Evolutionary conservation across 148 eudicot genomes (phyloP), one percentile per base, ranked within the genome.

Genomic region (Polygonum aviculare): DNA sequence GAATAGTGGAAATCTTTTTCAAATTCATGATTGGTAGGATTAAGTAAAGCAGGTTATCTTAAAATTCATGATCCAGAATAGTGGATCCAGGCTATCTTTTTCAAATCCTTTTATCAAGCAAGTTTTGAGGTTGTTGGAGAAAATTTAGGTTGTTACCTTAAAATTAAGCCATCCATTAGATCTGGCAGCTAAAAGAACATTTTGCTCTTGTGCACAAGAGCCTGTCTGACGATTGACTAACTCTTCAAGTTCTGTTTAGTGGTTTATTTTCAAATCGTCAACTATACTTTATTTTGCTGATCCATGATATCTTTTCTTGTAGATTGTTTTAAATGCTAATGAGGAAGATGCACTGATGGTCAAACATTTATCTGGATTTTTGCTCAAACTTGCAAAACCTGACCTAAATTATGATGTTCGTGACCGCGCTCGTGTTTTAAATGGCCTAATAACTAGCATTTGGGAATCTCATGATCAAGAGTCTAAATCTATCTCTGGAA

Each of bases 341-440:
- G 86, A 81, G 77, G 97, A 91, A 77, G 93, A 87, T 80, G 67
- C 59, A 31, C 76, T 35, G 51, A 82, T 80, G 47, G 77, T 83
- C 73, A 80, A 69, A 76, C 83, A 63, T 82, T 74, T 85, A 65
- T 81, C 85, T 75, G 77, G 74, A 71, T 93, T 82, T 80, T 84
- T 95, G 80, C 88, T 92, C 80, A 90, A 95, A 77, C 90, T 95
- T 77, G 97, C 96, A 72, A 93, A 85, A 78, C 86, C 83, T 80
- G 99, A 95, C 87, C 52, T 82, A 85, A 88, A 86, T 76, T 95
- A 95, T 82, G 99, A 95, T 86, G 79, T 95, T 21, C 97, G 99
- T 71, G 99, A 95, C 79, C 89, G 93, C 73, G 94, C 94, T 77
- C 97, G 93, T 81, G 50, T 82, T 70, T 74, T 95, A 59, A 83